Conservation (phyloP, 495 filamentous ascomycete genomes). For the Penicillium coffeae region DNA sequence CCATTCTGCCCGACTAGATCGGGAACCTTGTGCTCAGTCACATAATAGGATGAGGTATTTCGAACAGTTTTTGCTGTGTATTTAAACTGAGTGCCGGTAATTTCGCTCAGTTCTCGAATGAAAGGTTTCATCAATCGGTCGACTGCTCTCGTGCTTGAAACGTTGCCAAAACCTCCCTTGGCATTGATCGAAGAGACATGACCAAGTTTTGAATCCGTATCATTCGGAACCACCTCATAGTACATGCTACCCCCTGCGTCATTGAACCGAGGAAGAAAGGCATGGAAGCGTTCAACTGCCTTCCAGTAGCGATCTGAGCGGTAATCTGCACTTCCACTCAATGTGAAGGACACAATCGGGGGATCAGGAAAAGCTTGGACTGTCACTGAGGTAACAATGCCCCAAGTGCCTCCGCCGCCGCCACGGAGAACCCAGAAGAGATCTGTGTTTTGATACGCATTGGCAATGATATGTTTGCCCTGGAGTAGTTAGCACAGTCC, state of each 20-base stretch:
- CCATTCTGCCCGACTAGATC: not conserved
- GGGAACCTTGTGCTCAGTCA: not conserved
- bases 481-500: constrained; percentile 9
- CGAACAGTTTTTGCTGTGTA: not conserved
- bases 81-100: not conserved
- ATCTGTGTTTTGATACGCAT: constrained; percentile 35
- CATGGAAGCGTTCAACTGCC: constrained; percentile 30
- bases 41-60: not conserved
- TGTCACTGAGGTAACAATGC: constrained; percentile 47
- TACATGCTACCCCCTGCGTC: constrained; percentile 35
- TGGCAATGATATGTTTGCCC: constrained; percentile 41
- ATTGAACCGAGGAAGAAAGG: constrained; percentile 21
- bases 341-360: not conserved
- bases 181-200: not conserved
- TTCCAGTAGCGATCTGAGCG: constrained; percentile 26
- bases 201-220: not conserved
- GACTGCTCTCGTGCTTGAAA: not conserved
- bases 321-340: not conserved
- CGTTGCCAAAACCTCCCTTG: not conserved
- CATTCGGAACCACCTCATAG: constrained; percentile 28
- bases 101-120: not conserved
- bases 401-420: constrained; percentile 44
- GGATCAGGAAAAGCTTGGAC: not conserved
- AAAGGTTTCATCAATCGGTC: not conserved
- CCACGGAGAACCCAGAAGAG: constrained; percentile 57